Evolutionary conservation across 306 rosid genomes (phyloP).

Genomic region (Elaeagnus macrophylla): DNA sequence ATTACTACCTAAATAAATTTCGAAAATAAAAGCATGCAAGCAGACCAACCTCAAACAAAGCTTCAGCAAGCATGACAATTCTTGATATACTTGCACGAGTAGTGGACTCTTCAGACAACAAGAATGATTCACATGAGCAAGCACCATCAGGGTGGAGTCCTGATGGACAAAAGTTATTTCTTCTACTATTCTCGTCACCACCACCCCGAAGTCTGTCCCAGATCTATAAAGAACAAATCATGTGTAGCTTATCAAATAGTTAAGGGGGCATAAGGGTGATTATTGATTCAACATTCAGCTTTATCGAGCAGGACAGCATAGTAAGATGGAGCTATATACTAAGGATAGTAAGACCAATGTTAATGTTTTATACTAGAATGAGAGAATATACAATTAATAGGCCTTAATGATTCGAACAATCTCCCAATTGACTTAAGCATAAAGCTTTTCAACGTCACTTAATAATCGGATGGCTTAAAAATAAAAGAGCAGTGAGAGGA

Average conservation of each 20-base stretch:
- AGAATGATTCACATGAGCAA: conserved; percentile 72
- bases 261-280: background rate
- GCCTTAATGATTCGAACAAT: too few species aligned
- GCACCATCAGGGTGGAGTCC: conserved; percentile 82
- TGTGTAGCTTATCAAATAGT: conserved; percentile 12
- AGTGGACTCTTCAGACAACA: conserved; percentile 58
- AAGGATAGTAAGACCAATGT: too few species aligned
- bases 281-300: too few species aligned
- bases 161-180: conserved; percentile 61
- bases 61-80: conserved; percentile 95
- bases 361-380: too few species aligned
- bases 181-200: conserved; percentile 55
- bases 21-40: background rate
- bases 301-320: too few species aligned
- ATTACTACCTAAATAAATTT: too few species aligned
- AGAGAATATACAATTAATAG: too few species aligned
- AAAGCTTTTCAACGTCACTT: too few species aligned
- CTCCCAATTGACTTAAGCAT: too few species aligned
- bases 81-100: conserved; percentile 94
- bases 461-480: too few species aligned
- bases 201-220: conserved; percentile 94
- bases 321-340: too few species aligned
- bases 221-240: conserved; percentile 36
- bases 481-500: too few species aligned
- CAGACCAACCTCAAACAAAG: conserved; percentile 67